phyloP scores from a whole-genome alignment of 176 grass and related monocot genomes.

The Oryza brachyantha region DNA sequence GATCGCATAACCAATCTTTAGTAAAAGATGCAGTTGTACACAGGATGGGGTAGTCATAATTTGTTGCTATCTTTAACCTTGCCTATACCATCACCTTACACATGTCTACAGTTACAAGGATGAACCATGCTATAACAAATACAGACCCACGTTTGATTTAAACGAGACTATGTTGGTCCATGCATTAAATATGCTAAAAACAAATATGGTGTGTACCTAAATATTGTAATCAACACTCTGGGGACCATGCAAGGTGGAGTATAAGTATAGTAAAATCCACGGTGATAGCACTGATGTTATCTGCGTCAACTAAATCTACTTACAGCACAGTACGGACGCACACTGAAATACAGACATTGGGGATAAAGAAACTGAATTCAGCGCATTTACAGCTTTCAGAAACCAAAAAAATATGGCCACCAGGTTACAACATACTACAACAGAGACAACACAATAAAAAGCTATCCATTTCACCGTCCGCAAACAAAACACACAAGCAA shows the following conservation, averaged over 20 bases:
- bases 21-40: slow-evolving; percentile 8
- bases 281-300: not conserved
- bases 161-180: not conserved
- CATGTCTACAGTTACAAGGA: not conserved
- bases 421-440: slow-evolving; percentile 12
- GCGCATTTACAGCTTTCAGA: not conserved
- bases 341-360: slow-evolving; percentile 20
- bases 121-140: slow-evolving; percentile 1
- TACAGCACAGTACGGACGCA: not conserved
- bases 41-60: slow-evolving; percentile 13
- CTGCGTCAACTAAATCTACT: not conserved
- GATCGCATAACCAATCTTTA: slow-evolving; percentile 21
- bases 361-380: slow-evolving; percentile 14
- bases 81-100: not conserved
- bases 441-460: slow-evolving; percentile 29
- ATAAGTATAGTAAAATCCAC: slow-evolving; percentile 8
- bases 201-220: not conserved
- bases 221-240: not conserved
- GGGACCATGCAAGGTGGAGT: not conserved
- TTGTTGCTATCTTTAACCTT: not conserved
- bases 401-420: slow-evolving; percentile 4
- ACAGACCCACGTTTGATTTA: slow-evolving; percentile 4
- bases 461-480: not conserved
- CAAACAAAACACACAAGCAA: slow-evolving; percentile 33
- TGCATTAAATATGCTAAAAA: not conserved